Conservation (phyloP, 768 basidiomycete species). For the Tricholoma terreum region DNA sequence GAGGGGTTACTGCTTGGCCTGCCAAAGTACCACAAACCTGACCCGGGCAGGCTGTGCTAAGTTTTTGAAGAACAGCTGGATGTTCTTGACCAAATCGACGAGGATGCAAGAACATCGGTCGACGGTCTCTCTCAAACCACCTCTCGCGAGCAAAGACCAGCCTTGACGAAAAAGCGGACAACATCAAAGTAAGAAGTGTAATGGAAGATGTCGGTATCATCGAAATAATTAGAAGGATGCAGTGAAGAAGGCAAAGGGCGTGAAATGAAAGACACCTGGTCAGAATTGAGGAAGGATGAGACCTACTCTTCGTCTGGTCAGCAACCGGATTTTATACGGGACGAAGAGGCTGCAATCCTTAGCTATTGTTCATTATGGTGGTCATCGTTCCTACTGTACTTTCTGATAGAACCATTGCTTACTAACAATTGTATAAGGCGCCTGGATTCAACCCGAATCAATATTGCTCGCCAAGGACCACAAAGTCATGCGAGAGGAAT, state of each 20-base stretch:
- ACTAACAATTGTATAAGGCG: no score
- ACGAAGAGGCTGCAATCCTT: no score
- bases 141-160: constrained; percentile 37
- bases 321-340: not conserved
- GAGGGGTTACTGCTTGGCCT: constrained; percentile 47
- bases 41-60: constrained; percentile 45
- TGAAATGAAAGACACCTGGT: constrained; percentile 42
- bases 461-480: no score
- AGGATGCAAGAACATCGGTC: constrained; percentile 45
- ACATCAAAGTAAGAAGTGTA: constrained; percentile 20
- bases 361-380: no score
- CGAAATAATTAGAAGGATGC: constrained; percentile 14
- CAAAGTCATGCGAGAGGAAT: no score
- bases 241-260: constrained; percentile 14
- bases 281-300: constrained; percentile 28
- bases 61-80: constrained; percentile 42
- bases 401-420: no score
- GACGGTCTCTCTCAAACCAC: constrained; percentile 48
- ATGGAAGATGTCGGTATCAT: constrained; percentile 31
- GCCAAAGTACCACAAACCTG: constrained; percentile 47
- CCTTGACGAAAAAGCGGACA: constrained; percentile 26
- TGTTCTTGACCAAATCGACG: constrained; percentile 54
- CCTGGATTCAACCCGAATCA: no score
- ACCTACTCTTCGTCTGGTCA: constrained; percentile 35
- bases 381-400: no score